A percentile compares a stretch with the other conserved stretches of the same genome.
Conservation (phyloP, 768 basidiomycete species). For the Boletellus sp. region DNA sequence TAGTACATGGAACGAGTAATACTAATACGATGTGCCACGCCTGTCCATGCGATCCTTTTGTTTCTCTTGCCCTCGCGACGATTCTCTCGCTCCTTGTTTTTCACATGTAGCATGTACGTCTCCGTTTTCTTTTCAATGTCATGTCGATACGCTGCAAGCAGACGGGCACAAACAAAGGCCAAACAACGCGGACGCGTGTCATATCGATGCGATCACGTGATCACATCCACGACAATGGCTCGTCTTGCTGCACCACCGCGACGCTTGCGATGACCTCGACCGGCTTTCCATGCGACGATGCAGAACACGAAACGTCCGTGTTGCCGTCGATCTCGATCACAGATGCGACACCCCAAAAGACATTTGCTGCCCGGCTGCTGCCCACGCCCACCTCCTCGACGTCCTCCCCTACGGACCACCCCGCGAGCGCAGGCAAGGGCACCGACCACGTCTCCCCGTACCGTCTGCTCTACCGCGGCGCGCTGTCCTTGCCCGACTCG, state of each 20-base stretch:
- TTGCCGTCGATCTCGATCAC: conserved; percentile 11
- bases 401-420: not conserved
- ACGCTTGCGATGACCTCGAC: not conserved
- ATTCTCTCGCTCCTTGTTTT: not conserved
- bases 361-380: not conserved
- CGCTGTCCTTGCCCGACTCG: conserved; percentile 71
- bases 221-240: not conserved
- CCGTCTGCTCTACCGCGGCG: conserved; percentile 73
- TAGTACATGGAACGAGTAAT: conserved; percentile 6
- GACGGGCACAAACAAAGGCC: not conserved
- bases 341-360: conserved; percentile 22
- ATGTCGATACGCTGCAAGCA: not conserved
- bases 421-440: not conserved
- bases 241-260: too few species aligned
- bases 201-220: conserved; percentile 10
- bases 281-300: not conserved
- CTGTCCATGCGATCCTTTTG: conserved; percentile 1
- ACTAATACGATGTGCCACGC: conserved; percentile 16
- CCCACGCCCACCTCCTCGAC: conserved; percentile 4
- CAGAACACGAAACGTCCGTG: not conserved
- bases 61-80: not conserved
- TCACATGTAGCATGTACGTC: not conserved
- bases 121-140: not conserved
- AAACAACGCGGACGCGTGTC: conserved; percentile 17
- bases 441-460: conserved; percentile 6